Base-by-base conservation (phyloP, 352 stramenopile species). In the Phytopythium mirpurense region DNA sequence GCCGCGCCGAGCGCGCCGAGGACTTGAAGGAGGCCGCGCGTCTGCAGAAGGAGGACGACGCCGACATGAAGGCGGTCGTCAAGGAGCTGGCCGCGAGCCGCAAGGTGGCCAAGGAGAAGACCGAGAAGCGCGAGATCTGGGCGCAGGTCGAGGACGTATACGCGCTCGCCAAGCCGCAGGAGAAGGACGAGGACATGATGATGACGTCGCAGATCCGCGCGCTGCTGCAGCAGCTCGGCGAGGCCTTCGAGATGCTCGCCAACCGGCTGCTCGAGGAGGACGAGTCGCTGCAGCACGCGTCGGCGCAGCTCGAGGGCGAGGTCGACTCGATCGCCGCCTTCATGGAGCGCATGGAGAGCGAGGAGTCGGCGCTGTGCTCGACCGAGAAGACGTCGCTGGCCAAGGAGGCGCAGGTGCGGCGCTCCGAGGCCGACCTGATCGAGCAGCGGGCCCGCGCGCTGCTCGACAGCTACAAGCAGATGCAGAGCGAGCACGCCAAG, bases 111-210 rank as follows among this genome's bases (percentile, higher is more conserved):
- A 83, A 86, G 56, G 78, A 92, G 21, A 94, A 94, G 72, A 67
- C 80, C 24, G 74, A 90, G 57, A 93, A 94, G 78, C 84, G 84
- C 56, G 75, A 85, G 34, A 74, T 94, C 44, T 94, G 84, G 84
- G 82, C 81, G 0, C 70, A 90, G 60, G 72, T 94, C 12, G 82
- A 94, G 57, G 74, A 91, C 51, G 84, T 94, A 41, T 94, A 94
- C 71, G 85, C 68, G 46, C 65, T 89, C 14, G 70, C 74, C 12
- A 93, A 91, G 70, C 46, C 78, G 19, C 84, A 94, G 65, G 84
- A 93, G 68, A 93, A 94, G 76, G 84, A 94, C 47, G 82, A 94
- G 65, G 84, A 94, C 65, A 93, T 94, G 84, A 94, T 94, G 84
- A 94, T 94, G 84, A 94, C 84, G 42, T 91, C 79, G 35, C 84